Evolutionary conservation across 192 early-diverging fungal genomes (phyloP), one percentile per base, ranked within the genome.

Genomic region (Phlyctochytrium planicorne): DNA sequence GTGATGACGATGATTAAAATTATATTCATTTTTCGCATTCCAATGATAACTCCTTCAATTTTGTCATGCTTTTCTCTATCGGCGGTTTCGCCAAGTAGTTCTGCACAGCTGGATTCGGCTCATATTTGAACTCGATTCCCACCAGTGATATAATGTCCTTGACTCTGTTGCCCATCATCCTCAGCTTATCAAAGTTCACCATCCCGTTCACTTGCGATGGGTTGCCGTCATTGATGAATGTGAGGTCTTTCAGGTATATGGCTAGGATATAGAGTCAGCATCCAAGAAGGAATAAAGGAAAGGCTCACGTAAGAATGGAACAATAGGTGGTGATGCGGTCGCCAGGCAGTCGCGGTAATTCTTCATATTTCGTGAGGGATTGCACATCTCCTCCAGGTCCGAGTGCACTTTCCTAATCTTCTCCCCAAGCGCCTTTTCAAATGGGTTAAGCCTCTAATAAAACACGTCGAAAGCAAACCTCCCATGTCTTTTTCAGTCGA

Each of bases 181-280:
- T 73, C 27, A 87, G 76, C 65, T 87, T 87, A 69, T 87, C 86
- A 61, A 87, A 80, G 60, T 87, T 87, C 33, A 87, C 78, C 77
- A 87, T 78, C 1, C 78, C 79, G 52, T 78, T 63, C 23, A 87
- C 73, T 37, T 76, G 77, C 23, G 80, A 77, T 34, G 72, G 61
- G 77, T 87, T 87, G 29, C 86, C 86, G 72, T 87, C 86, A 60
- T 87, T 87, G 67, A 87, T 80, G 70, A 87, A 87, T 1, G 77
- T 86, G 30, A 86, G 59, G 56, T 87, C 85, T 63, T 87, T 86
- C 25, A 87, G 65, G 65, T 84, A 87, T 3, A 87, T 80, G 24
- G 86, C 84, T 87, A 64, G 61, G 29, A 1, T 2, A 20, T 29
- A 65, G 23, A 64, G 20, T 52, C 20, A 30, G 4, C 3, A 17